phyloP scores from a whole-genome alignment of 2,329 filamentous ascomycete genomes.

The Metarhizium humberi region DNA sequence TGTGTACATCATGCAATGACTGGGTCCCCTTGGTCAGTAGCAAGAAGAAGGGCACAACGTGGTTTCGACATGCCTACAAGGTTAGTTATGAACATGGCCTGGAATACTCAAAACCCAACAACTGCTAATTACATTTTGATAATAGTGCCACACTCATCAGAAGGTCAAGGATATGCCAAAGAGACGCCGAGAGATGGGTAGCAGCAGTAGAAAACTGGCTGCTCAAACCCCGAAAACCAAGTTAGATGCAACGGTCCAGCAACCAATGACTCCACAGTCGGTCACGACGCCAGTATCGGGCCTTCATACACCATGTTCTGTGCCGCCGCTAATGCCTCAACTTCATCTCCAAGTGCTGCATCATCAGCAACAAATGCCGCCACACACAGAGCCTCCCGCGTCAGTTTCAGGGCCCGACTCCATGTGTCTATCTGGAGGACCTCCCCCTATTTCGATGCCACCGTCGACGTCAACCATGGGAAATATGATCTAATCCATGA shows the following conservation, averaged over 20 bases:
- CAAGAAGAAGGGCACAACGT: constrained; percentile 88
- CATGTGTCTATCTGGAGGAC: not conserved
- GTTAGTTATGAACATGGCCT: constrained; percentile 32
- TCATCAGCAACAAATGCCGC: constrained; percentile 3
- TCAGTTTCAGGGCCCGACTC: not conserved
- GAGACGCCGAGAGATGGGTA: constrained; percentile 53
- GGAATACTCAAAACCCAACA: not conserved
- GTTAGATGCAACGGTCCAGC: constrained; percentile 27
- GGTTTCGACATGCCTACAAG: constrained; percentile 87
- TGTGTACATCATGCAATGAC: constrained; percentile 69
- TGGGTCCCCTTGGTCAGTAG: constrained; percentile 76
- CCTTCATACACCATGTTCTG: constrained; percentile 4
- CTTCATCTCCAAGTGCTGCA: constrained; percentile 4
- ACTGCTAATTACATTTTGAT: not conserved
- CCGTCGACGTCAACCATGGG: not conserved
- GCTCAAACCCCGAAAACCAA: constrained; percentile 36
- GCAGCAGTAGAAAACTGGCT: constrained; percentile 20
- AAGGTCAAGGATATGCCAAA: constrained; percentile 66
- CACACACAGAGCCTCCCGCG: not conserved
- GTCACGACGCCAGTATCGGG: constrained; percentile 9
- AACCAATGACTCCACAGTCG: constrained; percentile 21
- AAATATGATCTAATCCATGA: constrained; percentile 1
- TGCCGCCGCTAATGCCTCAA: constrained; percentile 1
- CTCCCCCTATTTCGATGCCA: not conserved
- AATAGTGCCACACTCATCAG: constrained; percentile 59